phyloP scores from a whole-genome alignment of 371 early-diverging fungal genomes.

The Basidiobolus meristosporus region DNA sequence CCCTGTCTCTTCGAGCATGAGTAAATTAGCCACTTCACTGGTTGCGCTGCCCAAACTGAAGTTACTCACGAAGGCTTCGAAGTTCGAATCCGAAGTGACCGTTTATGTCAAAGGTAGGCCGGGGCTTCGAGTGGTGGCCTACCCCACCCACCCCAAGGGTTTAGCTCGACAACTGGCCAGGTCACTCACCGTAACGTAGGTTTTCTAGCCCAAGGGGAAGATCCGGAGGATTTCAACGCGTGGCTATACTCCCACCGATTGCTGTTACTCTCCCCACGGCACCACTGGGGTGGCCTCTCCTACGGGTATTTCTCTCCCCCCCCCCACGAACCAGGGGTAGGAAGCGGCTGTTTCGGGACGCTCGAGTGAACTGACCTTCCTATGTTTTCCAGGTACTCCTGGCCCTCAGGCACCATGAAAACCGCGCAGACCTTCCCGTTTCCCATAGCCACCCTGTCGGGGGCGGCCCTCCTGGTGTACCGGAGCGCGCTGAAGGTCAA shows the following conservation, averaged over 20 bases:
- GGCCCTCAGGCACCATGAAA: background rate
- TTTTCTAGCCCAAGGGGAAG: background rate
- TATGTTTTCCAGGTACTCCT: background rate
- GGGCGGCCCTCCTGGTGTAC: background rate
- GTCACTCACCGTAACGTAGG: too few relatives aligned
- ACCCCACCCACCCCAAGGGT: background rate
- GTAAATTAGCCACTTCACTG: too few relatives aligned
- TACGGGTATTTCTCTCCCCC: conserved; percentile 1
- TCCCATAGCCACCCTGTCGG: background rate
- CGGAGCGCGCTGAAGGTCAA: background rate
- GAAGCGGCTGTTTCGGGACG: background rate
- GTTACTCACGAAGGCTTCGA: background rate
- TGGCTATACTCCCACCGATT: background rate
- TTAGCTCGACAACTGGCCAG: background rate
- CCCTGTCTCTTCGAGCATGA: too few relatives aligned
- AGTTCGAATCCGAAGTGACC: background rate
- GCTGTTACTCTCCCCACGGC: background rate
- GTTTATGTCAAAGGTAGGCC: background rate
- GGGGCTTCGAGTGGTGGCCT: background rate
- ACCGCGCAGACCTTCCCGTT: background rate
- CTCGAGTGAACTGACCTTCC: background rate
- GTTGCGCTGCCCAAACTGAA: background rate
- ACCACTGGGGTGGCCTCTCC: background rate
- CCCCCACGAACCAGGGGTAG: background rate
- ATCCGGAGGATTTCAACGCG: background rate